A percentile compares a stretch with the other conserved stretches of the same genome.
phyloP scores from a whole-genome alignment of 768 basidiomycete species.

The Galerina sulciceps region DNA sequence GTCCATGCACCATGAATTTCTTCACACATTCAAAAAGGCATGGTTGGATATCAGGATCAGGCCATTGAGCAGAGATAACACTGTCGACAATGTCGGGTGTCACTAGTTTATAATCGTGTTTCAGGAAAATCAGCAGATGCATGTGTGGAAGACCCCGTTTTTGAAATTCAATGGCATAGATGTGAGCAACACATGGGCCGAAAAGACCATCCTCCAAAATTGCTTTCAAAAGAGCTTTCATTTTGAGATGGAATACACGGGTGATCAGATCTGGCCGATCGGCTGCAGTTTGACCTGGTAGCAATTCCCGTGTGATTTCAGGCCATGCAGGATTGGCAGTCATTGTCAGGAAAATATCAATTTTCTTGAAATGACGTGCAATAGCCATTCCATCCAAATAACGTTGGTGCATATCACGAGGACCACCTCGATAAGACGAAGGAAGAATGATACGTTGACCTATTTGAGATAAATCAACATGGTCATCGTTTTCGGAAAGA shows the following conservation, averaged over 20 bases:
- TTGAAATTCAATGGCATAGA: constrained; percentile 58
- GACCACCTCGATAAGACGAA: constrained; percentile 30
- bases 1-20: constrained; percentile 37
- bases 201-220: constrained; percentile 42
- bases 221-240: constrained; percentile 35
- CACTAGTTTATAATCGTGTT: constrained; percentile 31
- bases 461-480: constrained; percentile 27
- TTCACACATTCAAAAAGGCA: constrained; percentile 37
- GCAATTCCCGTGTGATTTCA: constrained; percentile 41
- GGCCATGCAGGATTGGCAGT: constrained; percentile 52
- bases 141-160: constrained; percentile 53
- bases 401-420: constrained; percentile 41
- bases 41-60: constrained; percentile 43
- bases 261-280: constrained; percentile 49
- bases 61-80: constrained; percentile 42
- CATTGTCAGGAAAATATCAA: constrained; percentile 53
- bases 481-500: constrained; percentile 13
- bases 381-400: constrained; percentile 51
- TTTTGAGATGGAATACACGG: constrained; percentile 48
- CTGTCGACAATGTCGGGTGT: constrained; percentile 35
- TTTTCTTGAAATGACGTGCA: constrained; percentile 31
- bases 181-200: constrained; percentile 40
- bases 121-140: constrained; percentile 50
- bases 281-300: constrained; percentile 34
- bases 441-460: constrained; percentile 39